A percentile compares a stretch with the other conserved stretches of the same genome.
phyloP scores from a whole-genome alignment of 768 basidiomycete genomes.

The Suillus hirtellus region DNA sequence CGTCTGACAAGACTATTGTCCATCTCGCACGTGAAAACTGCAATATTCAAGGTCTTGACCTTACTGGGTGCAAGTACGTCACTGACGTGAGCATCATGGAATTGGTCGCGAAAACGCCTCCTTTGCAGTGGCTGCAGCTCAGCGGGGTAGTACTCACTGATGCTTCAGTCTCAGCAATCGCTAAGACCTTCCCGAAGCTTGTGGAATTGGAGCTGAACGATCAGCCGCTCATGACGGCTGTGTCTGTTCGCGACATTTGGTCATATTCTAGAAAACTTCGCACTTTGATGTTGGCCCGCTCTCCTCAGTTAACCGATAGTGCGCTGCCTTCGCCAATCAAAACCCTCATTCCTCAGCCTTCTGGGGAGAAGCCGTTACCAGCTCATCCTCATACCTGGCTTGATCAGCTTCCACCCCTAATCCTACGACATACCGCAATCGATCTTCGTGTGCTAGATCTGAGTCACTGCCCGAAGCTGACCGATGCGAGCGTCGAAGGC shows the following conservation, averaged over 20 bases:
- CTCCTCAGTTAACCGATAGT: slow-evolving; percentile 73
- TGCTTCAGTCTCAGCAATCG: slow-evolving; percentile 63
- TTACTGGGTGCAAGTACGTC: slow-evolving; percentile 72
- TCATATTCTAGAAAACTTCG: slow-evolving; percentile 76
- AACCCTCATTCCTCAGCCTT: slow-evolving; percentile 25
- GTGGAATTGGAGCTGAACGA: slow-evolving; percentile 79
- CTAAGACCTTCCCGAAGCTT: slow-evolving; percentile 72
- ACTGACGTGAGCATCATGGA: slow-evolving; percentile 79
- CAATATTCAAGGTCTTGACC: slow-evolving; percentile 72
- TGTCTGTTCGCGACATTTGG: slow-evolving; percentile 80
- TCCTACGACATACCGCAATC: slow-evolving; percentile 65
- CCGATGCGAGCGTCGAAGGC: slow-evolving; percentile 75
- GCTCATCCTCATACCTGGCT: slow-evolving; percentile 59
- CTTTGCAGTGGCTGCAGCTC: slow-evolving; percentile 74
- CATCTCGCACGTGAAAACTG: slow-evolving; percentile 61
- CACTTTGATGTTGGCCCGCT: slow-evolving; percentile 75
- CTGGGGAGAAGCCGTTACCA: slow-evolving; percentile 48
- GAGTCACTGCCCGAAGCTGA: slow-evolving; percentile 64
- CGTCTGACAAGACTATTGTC: slow-evolving; percentile 69
- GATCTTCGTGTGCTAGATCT: slow-evolving; percentile 81
- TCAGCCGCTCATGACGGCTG: slow-evolving; percentile 65
- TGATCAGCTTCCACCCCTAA: slow-evolving; percentile 62
- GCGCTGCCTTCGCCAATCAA: slow-evolving; percentile 63
- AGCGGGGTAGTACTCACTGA: slow-evolving; percentile 68
- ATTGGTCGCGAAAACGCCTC: slow-evolving; percentile 64